Base-by-base conservation (phyloP, 2,329 filamentous ascomycete genomes). In the Apiospora sp. region DNA sequence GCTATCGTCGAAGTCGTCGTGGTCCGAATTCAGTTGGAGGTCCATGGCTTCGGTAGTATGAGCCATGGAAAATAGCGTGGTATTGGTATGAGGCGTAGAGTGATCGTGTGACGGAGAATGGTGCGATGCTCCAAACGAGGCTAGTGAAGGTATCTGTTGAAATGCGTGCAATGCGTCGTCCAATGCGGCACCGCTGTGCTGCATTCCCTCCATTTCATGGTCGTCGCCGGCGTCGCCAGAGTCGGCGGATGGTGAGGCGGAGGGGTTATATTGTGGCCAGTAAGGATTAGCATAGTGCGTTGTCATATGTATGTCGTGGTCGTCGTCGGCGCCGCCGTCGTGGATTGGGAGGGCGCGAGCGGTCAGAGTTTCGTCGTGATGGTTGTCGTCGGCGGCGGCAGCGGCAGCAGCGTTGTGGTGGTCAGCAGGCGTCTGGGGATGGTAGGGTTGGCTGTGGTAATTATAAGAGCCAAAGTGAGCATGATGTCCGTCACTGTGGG, bases 171-270 rank as follows among this genome's bases (percentile, higher is more conserved):
- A 72, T 68, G 74, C 74, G 37, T 41, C 37, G 37, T 41, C 8
- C 37, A 41, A 72, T 68, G 74, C 74, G 41, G 75, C 78, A 61
- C 76, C 79, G 68, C 77, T 79, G 72, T 80, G 78, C 71, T 80
- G 78, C 22, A 71, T 64, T 49, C 79, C 78, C 70, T 75, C 22
- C 76, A 77, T 76, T 67, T 75, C 76, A 74, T 77, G 41, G 68
- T 77, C 75, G 61, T 73, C 43, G 67, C 72, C 74, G 37, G 72
- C 72, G 74, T 75, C 70, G 71, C 71, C 61, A 51, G 68, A 64
- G 44, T 48, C 54, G 41, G 19, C 61, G 24, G 72, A 58, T 58
- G 48, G 58, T 43, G 49, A 27, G 48, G 30, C 46, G 37, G 68
- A 41, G 49, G 48, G 58, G 48, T 41, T 43, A 43, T 54, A 51